phyloP scores from a whole-genome alignment of 164 flowering plant genomes.

The Nymphaea colorata region DNA sequence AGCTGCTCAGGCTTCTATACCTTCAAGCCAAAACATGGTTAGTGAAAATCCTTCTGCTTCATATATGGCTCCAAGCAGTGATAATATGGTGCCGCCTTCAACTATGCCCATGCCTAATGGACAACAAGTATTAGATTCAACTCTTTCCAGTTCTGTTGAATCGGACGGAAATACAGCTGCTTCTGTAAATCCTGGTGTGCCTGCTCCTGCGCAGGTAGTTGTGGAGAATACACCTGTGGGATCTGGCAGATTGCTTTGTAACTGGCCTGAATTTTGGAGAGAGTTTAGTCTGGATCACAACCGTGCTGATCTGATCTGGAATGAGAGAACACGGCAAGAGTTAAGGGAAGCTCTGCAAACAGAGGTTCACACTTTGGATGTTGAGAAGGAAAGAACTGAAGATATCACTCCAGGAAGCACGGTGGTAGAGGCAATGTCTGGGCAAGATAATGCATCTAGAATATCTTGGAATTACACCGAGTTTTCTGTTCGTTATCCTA shows the following conservation, averaged over 20 bases:
- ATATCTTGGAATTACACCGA: constrained; percentile 96
- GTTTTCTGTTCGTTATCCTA: constrained; percentile 71
- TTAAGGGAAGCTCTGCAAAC: constrained; percentile 76
- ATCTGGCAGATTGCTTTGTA: constrained; percentile 80
- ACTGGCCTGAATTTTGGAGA: constrained; percentile 98
- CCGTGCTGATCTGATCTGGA: constrained; percentile 98
- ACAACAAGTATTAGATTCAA: constrained; percentile 29
- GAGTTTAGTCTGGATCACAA: constrained; percentile 96
- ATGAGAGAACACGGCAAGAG: constrained; percentile 96
- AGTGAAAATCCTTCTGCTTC: constrained; percentile 20
- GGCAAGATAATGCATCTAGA: constrained; percentile 54
- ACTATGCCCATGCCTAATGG: not conserved
- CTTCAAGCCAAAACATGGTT: constrained; percentile 25
- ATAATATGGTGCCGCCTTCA: too few species aligned
- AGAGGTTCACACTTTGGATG: constrained; percentile 85
- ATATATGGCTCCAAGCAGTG: too few species aligned
- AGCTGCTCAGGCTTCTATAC: constrained; percentile 22
- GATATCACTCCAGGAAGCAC: constrained; percentile 75
- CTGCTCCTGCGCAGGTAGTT: constrained; percentile 97
- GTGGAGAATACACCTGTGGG: constrained; percentile 90
- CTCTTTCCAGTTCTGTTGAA: constrained; percentile 24
- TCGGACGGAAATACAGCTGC: constrained; percentile 33
- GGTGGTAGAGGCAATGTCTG: constrained; percentile 27
- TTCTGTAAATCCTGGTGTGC: constrained; percentile 39
- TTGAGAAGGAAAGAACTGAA: constrained; percentile 90